phyloP scores from a whole-genome alignment of 148 eudicot species.

The Heliamphora exappendiculata region DNA sequence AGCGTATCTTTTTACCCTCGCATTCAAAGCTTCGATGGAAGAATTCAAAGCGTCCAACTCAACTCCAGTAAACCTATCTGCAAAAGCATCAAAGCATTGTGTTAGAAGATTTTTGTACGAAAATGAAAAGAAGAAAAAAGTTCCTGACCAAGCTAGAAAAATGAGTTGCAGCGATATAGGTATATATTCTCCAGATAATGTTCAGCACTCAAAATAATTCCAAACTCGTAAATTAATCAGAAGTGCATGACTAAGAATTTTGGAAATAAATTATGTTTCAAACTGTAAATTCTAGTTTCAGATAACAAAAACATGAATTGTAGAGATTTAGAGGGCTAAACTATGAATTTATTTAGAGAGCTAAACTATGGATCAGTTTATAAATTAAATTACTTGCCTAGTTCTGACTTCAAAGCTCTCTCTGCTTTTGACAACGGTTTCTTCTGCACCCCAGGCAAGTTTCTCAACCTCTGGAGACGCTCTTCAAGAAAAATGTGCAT shows the following conservation, averaged over 20 bases:
- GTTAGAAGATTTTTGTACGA: not conserved
- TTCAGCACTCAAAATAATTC: not conserved
- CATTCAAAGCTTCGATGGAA: conserved; percentile 66
- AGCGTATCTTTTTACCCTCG: conserved; percentile 54
- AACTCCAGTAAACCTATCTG: conserved; percentile 66
- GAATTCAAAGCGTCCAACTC: conserved; percentile 86
- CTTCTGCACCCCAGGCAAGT: conserved; percentile 60
- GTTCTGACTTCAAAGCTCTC: conserved; percentile 71
- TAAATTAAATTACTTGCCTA: conserved; percentile 49
- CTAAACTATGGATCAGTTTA: too few relatives aligned
- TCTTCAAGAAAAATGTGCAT: conserved; percentile 54
- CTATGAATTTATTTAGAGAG: too few relatives aligned
- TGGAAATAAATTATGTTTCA: too few relatives aligned
- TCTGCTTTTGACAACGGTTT: conserved; percentile 85
- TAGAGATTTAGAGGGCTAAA: too few relatives aligned
- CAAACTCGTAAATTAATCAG: not conserved
- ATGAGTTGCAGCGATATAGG: not conserved
- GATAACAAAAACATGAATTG: not conserved
- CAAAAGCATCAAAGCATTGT: conserved; percentile 9
- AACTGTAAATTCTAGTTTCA: too few relatives aligned
- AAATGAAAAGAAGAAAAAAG: not conserved
- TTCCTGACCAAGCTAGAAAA: conserved; percentile 5
- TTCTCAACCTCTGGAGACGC: conserved; percentile 62
- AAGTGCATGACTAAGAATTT: not conserved
- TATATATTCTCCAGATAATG: not conserved